Conservation (phyloP, 768 basidiomycete species). For the Coprinopsis strossmayeri region DNA sequence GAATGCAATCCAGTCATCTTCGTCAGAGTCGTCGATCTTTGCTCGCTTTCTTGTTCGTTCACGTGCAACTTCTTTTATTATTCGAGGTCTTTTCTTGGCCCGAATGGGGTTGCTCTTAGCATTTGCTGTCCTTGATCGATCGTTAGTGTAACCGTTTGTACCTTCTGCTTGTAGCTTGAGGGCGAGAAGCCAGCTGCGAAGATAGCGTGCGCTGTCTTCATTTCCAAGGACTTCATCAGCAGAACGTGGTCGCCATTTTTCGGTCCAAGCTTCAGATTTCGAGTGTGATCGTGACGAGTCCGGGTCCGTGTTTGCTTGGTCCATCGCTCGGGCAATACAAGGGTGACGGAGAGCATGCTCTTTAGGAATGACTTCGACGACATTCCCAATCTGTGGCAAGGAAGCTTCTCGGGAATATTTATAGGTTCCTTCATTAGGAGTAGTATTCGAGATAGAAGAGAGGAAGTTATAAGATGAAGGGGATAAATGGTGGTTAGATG, state of each 20-base stretch:
- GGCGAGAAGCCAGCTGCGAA: conserved; percentile 76
- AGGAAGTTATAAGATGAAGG: neutral
- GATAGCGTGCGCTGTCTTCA: conserved; percentile 57
- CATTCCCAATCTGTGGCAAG: conserved; percentile 7
- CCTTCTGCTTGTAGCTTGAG: conserved; percentile 49
- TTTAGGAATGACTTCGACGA: conserved; percentile 14
- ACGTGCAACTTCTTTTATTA: conserved; percentile 49
- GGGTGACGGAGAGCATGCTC: conserved; percentile 38
- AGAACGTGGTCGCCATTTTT: conserved; percentile 67
- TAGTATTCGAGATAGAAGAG: neutral
- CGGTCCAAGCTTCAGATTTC: conserved; percentile 54
- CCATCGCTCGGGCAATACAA: conserved; percentile 37
- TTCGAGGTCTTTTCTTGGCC: conserved; percentile 48
- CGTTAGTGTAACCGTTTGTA: neutral
- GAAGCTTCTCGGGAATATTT: neutral
- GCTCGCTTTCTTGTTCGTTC: conserved; percentile 46
- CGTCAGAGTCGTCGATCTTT: conserved; percentile 46
- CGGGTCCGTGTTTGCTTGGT: conserved; percentile 14
- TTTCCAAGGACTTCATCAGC: conserved; percentile 80
- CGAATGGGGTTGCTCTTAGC: conserved; percentile 14
- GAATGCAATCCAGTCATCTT: conserved; percentile 44
- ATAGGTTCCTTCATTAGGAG: neutral
- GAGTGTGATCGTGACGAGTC: conserved; percentile 15
- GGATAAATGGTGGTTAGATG: neutral
- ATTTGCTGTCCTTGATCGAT: conserved; percentile 13